Evolutionary conservation across 805 yeast species (phyloP).

Genomic region (Teunomyces kruisii): DNA sequence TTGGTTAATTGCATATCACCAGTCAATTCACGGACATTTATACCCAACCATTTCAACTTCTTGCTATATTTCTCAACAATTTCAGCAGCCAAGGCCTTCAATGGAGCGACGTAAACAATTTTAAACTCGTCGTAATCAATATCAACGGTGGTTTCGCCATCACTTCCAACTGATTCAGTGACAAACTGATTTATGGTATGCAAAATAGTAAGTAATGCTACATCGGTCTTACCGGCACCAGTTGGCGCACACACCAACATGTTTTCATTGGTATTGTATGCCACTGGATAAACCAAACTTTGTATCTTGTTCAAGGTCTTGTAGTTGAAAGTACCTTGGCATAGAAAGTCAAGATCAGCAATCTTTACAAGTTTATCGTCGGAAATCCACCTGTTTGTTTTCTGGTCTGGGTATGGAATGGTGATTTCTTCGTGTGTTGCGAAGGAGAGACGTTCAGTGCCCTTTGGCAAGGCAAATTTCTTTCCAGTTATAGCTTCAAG

Average conservation of each 20-base stretch:
- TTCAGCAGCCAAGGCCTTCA: slow-evolving; percentile 94
- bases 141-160: slow-evolving; percentile 50
- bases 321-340: slow-evolving; percentile 86
- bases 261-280: slow-evolving; percentile 89
- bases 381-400: slow-evolving; percentile 40
- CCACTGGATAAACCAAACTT: slow-evolving; percentile 86
- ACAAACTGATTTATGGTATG: slow-evolving; percentile 76
- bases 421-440: slow-evolving; percentile 75
- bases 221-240: slow-evolving; percentile 97
- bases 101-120: slow-evolving; percentile 88
- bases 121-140: slow-evolving; percentile 84
- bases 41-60: slow-evolving; percentile 80
- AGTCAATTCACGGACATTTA: slow-evolving; percentile 82
- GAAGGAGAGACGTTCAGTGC: slow-evolving; percentile 65
- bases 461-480: slow-evolving; percentile 74
- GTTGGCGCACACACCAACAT: slow-evolving; percentile 97
- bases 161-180: slow-evolving; percentile 49
- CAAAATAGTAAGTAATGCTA: slow-evolving; percentile 77
- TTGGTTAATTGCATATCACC: slow-evolving; percentile 94
- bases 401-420: slow-evolving; percentile 71
- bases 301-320: slow-evolving; percentile 82
- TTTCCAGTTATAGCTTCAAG: slow-evolving; percentile 66
- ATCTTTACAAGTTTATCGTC: slow-evolving; percentile 55
- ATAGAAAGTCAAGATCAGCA: slow-evolving; percentile 66
- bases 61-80: slow-evolving; percentile 85